Evolutionary conservation across 2,329 filamentous ascomycete genomes (phyloP), one percentile per base, ranked within the genome.

Genomic region (Colletotrichum cereale): DNA sequence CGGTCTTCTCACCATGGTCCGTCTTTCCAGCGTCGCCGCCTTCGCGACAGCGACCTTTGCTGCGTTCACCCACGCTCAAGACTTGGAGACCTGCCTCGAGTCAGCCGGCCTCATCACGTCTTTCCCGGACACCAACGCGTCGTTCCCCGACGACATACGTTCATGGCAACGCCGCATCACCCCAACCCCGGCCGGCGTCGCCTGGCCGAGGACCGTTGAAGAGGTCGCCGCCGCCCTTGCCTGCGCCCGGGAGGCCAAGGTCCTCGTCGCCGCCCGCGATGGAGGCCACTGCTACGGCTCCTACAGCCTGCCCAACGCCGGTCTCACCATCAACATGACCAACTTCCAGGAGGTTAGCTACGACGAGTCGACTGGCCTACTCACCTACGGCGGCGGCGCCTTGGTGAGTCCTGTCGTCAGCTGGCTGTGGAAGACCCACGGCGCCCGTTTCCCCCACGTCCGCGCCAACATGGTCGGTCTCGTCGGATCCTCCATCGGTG

Each of bases 391-490:
- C 8, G 72, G 72, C 14, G 65, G 69, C 4, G 52, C 56, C 2
- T 53, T 67, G n/a, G 72, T 73, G 21, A 67, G 69, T 29, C 72
- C 72, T n/a, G 65, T 73, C 24, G 55, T 64, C 24, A 73, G 71
- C 62, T 63, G 50, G 58, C 70, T 73, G 24, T 73, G 72, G 72
- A 63, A 70, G 11, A 58, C 68, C 48, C 69, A 73, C 40, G 69
- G 69, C 52, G 62, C 61, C 6, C 72, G 71, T 14, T 73, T 74
- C 47, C 72, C 72, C 44, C 72, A 74, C 70, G 72, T 73, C 29
- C 72, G 70, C 31, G 72, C 69, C 47, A 65, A 72, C 18, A 66
- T 70, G 47, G 72, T 74, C 24, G 72, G 72, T 6, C 66, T 73
- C 10, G 42, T 48, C 14, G 72, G 72, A n/a, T 63, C 57, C 48